Evolutionary conservation across 331 rosid species (phyloP), one percentile per base, ranked within the genome.

Genomic region (Pyrus hybrid): DNA sequence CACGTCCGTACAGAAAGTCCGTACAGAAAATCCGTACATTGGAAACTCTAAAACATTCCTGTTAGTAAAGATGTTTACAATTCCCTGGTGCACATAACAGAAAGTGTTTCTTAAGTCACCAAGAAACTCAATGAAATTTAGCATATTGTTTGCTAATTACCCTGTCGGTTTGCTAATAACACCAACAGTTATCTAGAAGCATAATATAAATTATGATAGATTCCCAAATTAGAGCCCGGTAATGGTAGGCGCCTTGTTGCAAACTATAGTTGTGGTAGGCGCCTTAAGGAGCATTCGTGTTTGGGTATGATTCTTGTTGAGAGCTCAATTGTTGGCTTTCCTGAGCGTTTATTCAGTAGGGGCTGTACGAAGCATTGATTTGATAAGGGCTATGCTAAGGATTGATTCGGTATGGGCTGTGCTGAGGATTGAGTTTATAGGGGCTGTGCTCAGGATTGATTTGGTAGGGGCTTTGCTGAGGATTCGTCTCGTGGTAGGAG

Each of bases 271-370:
- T 73, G 74, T 53, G 64, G 63, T 72, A 30, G 12, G 76, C 43
- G 21, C 72, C 68, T 60, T 67, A 69, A 2, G 74, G 26, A 68
- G 60, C 65, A 63, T 60, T 79, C 47, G 21, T 68, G 75, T 57
- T 47, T 21, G 75, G 51, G 60, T 82, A 63, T 6, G 85, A 12
- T 63, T 80, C 80, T 64, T 65, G 83, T 43, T 67, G 83, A 58
- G 63, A 65, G n/a, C 63, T 73, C 70, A 64, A 62, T 71, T 70
- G 76, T 45, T 69, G 79, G 71, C 80, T 82, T 68, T 78, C 73
- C 69, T 68, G 79, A 49, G 72, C 56, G 49, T 76, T 75, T 67
- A 70, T 3, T n/a, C 37, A 22, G 72, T 68, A 68, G 20, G 70
- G 26, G 53, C 77, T 78, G 53, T 78, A 69, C 49, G 65, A 73